These are phyloP conservation scores for Neospora caninum DNA, from an alignment of 169 alveolate genomes.

Conservation along the genomic window DNA sequence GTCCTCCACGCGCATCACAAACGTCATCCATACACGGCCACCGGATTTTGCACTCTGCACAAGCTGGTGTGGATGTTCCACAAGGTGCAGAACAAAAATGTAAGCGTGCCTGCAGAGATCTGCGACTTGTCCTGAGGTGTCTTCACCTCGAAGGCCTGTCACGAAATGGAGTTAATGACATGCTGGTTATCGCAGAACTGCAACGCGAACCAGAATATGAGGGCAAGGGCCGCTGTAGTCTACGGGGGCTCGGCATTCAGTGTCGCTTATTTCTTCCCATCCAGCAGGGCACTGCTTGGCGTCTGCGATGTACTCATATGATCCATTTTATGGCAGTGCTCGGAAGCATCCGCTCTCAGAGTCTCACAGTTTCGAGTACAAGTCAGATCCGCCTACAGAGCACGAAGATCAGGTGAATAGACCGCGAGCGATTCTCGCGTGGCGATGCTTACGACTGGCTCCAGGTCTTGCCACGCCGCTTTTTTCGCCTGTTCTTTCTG, in stretches of 20 bases:
- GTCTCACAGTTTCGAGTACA: background rate
- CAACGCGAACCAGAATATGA: constrained; percentile 31
- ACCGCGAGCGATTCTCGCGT: background rate
- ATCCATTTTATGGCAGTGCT: background rate
- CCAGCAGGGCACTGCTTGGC: constrained; percentile 54
- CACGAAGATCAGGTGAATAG: too few species aligned
- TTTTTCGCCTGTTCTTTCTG: constrained; percentile 10
- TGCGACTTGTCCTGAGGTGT: constrained; percentile 18
- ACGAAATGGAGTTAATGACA: background rate
- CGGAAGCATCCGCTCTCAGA: background rate
- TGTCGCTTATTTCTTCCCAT: constrained; percentile 7
- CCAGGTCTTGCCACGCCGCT: background rate
- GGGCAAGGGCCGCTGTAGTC: constrained; percentile 56
- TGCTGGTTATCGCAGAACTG: background rate
- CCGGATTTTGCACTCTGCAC: constrained; percentile 48
- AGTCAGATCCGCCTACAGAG: background rate
- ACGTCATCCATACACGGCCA: constrained; percentile 52
- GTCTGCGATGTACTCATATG: background rate
- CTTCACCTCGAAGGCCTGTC: constrained; percentile 4
- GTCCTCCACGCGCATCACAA: constrained; percentile 40
- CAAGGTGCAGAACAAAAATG: background rate
- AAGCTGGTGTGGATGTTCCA: background rate
- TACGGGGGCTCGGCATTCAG: constrained; percentile 40
- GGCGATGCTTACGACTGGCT: background rate
- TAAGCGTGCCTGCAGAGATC: background rate